Conservation (phyloP, 2,329 filamentous ascomycete species). For the Tolypocladium paradoxum region DNA sequence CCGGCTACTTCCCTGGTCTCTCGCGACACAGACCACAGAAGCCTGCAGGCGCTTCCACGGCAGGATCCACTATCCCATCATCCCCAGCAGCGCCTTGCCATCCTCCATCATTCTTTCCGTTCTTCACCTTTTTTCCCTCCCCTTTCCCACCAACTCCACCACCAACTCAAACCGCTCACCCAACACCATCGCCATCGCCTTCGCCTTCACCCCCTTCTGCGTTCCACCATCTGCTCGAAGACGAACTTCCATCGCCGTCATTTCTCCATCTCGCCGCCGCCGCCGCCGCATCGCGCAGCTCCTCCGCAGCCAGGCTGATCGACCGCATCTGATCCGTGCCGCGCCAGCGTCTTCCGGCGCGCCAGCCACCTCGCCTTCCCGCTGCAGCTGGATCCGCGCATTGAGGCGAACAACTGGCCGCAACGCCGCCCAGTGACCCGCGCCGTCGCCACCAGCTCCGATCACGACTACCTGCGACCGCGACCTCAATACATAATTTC, state of each 20-base stretch:
- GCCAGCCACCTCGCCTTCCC: background rate
- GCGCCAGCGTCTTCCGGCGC: background rate
- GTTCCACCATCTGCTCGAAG: background rate
- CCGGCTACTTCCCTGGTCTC: background rate
- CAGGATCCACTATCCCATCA: slow-evolving; percentile 13
- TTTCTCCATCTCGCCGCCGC: background rate
- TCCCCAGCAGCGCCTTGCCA: slow-evolving; percentile 9
- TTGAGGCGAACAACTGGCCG: background rate
- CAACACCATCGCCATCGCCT: slow-evolving; percentile 5
- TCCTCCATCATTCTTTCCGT: slow-evolving; percentile 15
- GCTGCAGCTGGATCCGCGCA: background rate
- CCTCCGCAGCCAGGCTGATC: background rate
- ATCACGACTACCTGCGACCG: background rate
- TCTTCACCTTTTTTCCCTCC: slow-evolving; percentile 14
- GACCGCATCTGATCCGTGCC: background rate
- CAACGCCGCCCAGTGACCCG: background rate
- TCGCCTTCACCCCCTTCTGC: slow-evolving; percentile 8
- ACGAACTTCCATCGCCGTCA: background rate
- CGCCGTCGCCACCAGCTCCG: background rate
- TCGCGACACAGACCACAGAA: background rate
- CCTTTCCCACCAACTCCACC: slow-evolving; percentile 16
- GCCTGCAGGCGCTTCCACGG: slow-evolving; percentile 7
- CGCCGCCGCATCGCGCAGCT: background rate
- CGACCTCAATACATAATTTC: background rate
- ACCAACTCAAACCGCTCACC: slow-evolving; percentile 7